Base-by-base conservation (phyloP, 139 green algal genomes). In the Coelastrella sp. region DNA sequence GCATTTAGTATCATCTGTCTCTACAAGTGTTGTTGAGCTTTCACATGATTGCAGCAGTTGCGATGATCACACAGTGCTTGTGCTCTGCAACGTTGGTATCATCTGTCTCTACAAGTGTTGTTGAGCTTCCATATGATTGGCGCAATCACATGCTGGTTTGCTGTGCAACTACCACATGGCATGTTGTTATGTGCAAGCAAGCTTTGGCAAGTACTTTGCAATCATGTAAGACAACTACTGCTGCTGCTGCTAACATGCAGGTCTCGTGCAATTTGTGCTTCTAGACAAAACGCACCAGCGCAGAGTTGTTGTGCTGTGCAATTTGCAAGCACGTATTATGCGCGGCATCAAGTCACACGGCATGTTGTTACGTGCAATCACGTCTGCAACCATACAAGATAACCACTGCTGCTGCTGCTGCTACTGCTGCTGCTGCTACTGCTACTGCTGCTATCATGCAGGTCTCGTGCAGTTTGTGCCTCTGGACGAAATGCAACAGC, bases 291-390 rank as follows among this genome's bases (percentile, higher is more conserved):
- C 97, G 90, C 88, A 92, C 83, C 76, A 89, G 32, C 60, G 85
- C 19, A 90, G 92, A 71, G 98, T 99, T 32, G 92, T 98, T 17
- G 95, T 98, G n/a, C 84, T 98, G 14, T 95, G 94, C 87, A 98
- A 98, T 85, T 92, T 98, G 7, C 98, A 98, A 94, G 92, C 94
- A 0, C 90, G n/a, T n/a, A 93, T 61, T 96, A 96, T 97, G 95
- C 87, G 95, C 0, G 94, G 96, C 17, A 87, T 98, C 77, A 97
- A 97, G 90, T 92, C 77, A 22, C 68, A 91, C 57, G 79, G 96
- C 89, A 98, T 98, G 96, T 89, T 98, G 68, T 92, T 99, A 20
- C 95, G 92, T 77, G 96, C 97, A 5, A 96, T 87, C 59, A 93
- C 98, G 47, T 83, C 7, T 83, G 4, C 8, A 76, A 14, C 3